A percentile compares a stretch with the other conserved stretches of the same genome.
Conservation (phyloP, 2,329 filamentous ascomycete genomes). For the Hymenoscyphus linearis region DNA sequence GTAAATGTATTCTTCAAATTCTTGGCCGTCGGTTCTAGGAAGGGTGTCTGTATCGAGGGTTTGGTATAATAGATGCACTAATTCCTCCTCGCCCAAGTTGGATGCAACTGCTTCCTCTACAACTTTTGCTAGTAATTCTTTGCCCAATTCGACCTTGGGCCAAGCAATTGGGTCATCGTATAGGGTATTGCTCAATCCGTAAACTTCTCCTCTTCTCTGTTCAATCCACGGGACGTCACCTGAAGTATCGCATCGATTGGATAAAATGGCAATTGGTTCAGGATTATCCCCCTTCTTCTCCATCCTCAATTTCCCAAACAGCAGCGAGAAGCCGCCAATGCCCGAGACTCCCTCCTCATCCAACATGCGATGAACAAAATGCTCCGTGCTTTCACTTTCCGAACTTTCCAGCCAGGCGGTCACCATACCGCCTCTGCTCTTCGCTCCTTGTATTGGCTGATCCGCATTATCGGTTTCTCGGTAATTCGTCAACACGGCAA, state of each 20-base stretch:
- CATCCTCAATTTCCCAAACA: conserved; percentile 55
- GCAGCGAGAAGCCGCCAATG: conserved; percentile 61
- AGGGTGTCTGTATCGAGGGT: conserved; percentile 55
- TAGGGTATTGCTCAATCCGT: conserved; percentile 58
- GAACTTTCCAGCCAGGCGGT: conserved; percentile 54
- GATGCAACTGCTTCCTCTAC: conserved; percentile 39
- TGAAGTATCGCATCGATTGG: conserved; percentile 50
- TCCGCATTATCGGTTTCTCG: conserved; percentile 48
- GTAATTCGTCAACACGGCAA: conserved; percentile 64
- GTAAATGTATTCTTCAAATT: conserved; percentile 49
- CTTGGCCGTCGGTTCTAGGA: conserved; percentile 33
- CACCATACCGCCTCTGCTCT: conserved; percentile 59
- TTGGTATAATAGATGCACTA: conserved; percentile 47
- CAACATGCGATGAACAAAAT: conserved; percentile 49
- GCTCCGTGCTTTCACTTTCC: conserved; percentile 41
- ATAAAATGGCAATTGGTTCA: conserved; percentile 54
- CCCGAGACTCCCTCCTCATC: conserved; percentile 49
- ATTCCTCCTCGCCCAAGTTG: conserved; percentile 38
- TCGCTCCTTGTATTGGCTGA: conserved; percentile 48
- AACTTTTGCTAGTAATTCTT: conserved; percentile 30
- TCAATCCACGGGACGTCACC: conserved; percentile 54
- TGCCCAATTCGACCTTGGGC: conserved; percentile 55
- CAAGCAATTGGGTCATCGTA: conserved; percentile 50
- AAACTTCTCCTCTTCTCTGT: conserved; percentile 45
- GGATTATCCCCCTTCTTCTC: conserved; percentile 26